Base-by-base conservation (phyloP, 176 grass and related monocot genomes). In the Sorghum bicolor region DNA sequence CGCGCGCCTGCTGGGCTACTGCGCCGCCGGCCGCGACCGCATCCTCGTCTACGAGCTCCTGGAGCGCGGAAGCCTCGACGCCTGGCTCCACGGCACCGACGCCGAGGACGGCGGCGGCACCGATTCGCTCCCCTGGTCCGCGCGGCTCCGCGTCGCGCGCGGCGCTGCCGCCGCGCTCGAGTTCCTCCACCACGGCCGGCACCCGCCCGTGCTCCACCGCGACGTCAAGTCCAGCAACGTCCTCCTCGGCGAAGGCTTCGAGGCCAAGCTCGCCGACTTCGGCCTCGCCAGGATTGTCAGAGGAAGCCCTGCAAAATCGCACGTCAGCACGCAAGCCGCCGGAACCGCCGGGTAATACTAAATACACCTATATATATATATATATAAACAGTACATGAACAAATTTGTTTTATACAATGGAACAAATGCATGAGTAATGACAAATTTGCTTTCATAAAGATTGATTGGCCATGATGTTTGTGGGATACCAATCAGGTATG, bases 1-100 rank as follows among this genome's bases (percentile, higher is more conserved):
- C 2, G 78, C 85, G 16, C 92, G 90, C 45, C 81, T 98, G 22
- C 82, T 98, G 5, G 95, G 92, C 5, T 97, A 88, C 91, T 97
- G 92, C 75, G 83, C 82, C 64, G 78, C 90, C 40, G 92, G 84
- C 50, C 47, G 71, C 69, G 95, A 97, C 80, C 81, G 92, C 2
- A 76, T 97, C 12, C 89, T 97, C 68, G 92, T 98, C 61, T 98
- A 98, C 89, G 95, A 98, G 92, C 92, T 93, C 76, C 68, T 94
- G 6, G 88, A 94, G 48, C 82, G 58, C 40, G 94, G 92, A 37
- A 91, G 92, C 92, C 92, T 97, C 22, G 92, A 97, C 55, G 14
- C 84, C 3, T 94, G 90, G 95, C 87, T 97, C 15, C 88, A 97
- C 63, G 37, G 89, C 19, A 65, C 71, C 80, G 72, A 20, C 17